These are phyloP conservation scores for Mycena galericulata DNA, from an alignment of 768 basidiomycete genomes.

Conservation along the genomic window DNA sequence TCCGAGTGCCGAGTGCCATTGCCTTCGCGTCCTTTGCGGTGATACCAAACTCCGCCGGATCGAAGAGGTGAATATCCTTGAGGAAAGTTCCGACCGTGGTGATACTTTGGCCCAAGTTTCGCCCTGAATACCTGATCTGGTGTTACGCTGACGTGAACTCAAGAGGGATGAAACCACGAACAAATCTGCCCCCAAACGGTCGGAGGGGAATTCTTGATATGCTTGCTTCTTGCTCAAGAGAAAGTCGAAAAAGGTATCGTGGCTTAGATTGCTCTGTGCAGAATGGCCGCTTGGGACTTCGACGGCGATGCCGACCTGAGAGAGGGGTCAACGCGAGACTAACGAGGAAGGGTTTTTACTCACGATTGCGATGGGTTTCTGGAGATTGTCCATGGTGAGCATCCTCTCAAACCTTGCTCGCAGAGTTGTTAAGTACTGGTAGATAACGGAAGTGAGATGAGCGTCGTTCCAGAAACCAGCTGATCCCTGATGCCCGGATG, in stretches of 20 bases:
- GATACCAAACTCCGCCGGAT: conserved; percentile 51
- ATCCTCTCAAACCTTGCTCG: too few species aligned
- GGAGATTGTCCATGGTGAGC: too few species aligned
- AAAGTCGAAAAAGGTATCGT: neutral
- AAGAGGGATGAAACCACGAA: too few species aligned
- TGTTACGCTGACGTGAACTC: neutral
- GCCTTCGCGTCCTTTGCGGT: conserved; percentile 43
- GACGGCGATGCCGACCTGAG: neutral
- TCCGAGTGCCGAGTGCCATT: conserved; percentile 47
- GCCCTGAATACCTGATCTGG: neutral
- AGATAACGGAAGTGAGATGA: too few species aligned
- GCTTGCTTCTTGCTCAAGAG: conserved; percentile 41
- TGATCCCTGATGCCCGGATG: too few species aligned
- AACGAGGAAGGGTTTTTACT: too few species aligned
- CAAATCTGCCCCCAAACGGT: conserved; percentile 44
- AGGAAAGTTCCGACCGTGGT: conserved; percentile 43
- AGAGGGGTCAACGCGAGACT: too few species aligned
- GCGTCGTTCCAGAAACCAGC: too few species aligned
- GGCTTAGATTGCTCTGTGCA: neutral
- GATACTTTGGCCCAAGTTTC: conserved; percentile 38
- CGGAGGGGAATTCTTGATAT: conserved; percentile 42
- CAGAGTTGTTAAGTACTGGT: too few species aligned
- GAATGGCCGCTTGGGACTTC: neutral
- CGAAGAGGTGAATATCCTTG: conserved; percentile 46
- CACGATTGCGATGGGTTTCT: too few species aligned